phyloP scores from a whole-genome alignment of 1,139 yeast species.

The Suhomyces ambrosiae region DNA sequence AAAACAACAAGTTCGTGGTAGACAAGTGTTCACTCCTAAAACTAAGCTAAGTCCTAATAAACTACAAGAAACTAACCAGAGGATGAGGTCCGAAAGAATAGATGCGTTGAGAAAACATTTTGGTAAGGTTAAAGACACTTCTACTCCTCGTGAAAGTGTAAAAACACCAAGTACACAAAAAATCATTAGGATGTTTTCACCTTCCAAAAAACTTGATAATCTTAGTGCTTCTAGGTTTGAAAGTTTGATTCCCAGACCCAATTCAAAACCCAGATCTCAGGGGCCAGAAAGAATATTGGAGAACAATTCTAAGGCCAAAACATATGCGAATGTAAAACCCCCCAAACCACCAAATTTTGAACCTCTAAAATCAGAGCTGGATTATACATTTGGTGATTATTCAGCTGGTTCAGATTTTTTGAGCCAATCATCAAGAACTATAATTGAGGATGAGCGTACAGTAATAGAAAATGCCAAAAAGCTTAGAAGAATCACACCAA shows the following conservation, averaged over 20 bases:
- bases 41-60: slow-evolving; percentile 39
- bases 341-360: slow-evolving; percentile 38
- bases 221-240: slow-evolving; percentile 1
- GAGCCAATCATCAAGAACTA: slow-evolving; percentile 9
- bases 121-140: slow-evolving; percentile 28
- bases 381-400: background rate
- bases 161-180: slow-evolving; percentile 5
- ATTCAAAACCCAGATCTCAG: background rate
- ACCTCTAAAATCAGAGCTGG: slow-evolving; percentile 3
- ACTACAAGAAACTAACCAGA: slow-evolving; percentile 42
- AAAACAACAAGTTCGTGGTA: slow-evolving; percentile 25
- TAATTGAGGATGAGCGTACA: slow-evolving; percentile 21
- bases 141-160: slow-evolving; percentile 12
- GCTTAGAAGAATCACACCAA: slow-evolving; percentile 41
- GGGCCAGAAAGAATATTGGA: background rate
- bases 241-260: slow-evolving; percentile 4
- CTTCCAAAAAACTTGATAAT: background rate
- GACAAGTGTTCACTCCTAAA: slow-evolving; percentile 23
- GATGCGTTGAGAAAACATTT: slow-evolving; percentile 40
- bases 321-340: slow-evolving; percentile 21
- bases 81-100: slow-evolving; percentile 37
- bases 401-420: slow-evolving; percentile 3
- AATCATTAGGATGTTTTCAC: slow-evolving; percentile 4
- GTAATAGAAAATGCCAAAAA: slow-evolving; percentile 42
- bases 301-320: slow-evolving; percentile 1